These are phyloP conservation scores for Leishmania martiniquensis DNA, from an alignment of 208 protist species.

Conservation along the genomic window DNA sequence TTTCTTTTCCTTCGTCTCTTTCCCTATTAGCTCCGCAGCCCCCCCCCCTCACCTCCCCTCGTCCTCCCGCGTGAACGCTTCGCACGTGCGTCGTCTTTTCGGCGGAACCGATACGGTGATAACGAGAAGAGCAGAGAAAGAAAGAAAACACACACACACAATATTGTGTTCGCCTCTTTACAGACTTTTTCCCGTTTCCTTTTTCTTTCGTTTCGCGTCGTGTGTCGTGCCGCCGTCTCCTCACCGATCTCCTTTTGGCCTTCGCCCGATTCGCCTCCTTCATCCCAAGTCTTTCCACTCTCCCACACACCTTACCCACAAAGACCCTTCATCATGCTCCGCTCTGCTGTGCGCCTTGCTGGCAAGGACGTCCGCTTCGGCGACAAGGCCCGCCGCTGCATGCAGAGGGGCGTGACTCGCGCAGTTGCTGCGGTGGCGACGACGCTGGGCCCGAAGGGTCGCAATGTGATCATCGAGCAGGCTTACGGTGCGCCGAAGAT, in stretches of 20 bases:
- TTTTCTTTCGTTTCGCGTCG: not conserved
- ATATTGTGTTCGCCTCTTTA: slow-evolving; percentile 11
- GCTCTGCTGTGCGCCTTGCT: slow-evolving; percentile 45
- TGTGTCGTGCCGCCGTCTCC: not conserved
- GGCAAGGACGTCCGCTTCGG: slow-evolving; percentile 97
- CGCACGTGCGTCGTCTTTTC: not conserved
- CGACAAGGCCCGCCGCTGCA: slow-evolving; percentile 87
- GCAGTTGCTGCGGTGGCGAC: slow-evolving; percentile 96
- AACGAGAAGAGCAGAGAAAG: not conserved
- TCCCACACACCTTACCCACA: not conserved
- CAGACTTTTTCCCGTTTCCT: slow-evolving; percentile 10
- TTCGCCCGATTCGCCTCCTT: not conserved
- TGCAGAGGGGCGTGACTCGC: slow-evolving; percentile 96
- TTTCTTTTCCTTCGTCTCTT: too few relatives aligned
- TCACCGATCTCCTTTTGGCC: not conserved
- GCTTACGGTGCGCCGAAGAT: slow-evolving; percentile 98
- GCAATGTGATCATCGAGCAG: slow-evolving; percentile 99
- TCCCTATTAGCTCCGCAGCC: not conserved
- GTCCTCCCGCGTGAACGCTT: not conserved
- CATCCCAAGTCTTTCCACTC: not conserved
- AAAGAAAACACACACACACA: not conserved
- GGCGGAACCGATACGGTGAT: not conserved
- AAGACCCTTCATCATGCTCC: slow-evolving; percentile 36
- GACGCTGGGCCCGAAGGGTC: slow-evolving; percentile 98
- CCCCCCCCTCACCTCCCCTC: too few relatives aligned